Evolutionary conservation across 176 grass and related monocot genomes (phyloP), one percentile per base, ranked within the genome.

Genomic region (Tuctoria greenei): DNA sequence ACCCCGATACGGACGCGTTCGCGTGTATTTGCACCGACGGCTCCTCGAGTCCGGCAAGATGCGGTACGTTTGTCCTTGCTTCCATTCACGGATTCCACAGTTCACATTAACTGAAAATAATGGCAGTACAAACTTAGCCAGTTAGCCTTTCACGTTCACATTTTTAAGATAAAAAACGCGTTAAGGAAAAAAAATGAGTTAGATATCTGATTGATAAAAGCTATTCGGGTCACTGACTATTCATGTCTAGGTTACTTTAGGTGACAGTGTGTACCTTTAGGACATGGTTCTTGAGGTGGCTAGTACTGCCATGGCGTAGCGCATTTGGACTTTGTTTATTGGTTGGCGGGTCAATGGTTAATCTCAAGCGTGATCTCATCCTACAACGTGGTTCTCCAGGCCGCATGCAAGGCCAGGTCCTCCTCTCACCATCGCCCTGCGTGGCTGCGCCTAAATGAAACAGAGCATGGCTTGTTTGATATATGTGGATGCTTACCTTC

Each of bases 21-120:
- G 77, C 73, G 10, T 92, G 90, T 86, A 18, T 88, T 31, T 92
- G 90, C 75, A 11, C 18, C 34, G 82, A 92, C 13, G 69, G 86
- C 4, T 50, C 86, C 2, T 39, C 38, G 0, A 49, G n/a, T 39
- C 25, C 50, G 38, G 68, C 40, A 0, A 77, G 6, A 55, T 92
- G 90, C 46, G 76, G 90, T 88, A 50, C 16, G 80, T 45, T 0
- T 13, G 14, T 13, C 4, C 45, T 27, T 45, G 42, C 10, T 59
- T 23, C 10, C 11, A 2, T 20, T 16, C 10, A 26, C 4, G 28
- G 7, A 7, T 59, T 42, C 7, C 15, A 11, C 0, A 8, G 25
- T 25, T 25, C 3, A 0, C 2, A 49, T 8, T 8, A 80, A 38
- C 41, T 13, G n/a, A 62, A 37, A 71, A 2, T 54, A 20, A 17